Conservation (phyloP, 495 filamentous ascomycete genomes). For the Hypoxylon rickii region DNA sequence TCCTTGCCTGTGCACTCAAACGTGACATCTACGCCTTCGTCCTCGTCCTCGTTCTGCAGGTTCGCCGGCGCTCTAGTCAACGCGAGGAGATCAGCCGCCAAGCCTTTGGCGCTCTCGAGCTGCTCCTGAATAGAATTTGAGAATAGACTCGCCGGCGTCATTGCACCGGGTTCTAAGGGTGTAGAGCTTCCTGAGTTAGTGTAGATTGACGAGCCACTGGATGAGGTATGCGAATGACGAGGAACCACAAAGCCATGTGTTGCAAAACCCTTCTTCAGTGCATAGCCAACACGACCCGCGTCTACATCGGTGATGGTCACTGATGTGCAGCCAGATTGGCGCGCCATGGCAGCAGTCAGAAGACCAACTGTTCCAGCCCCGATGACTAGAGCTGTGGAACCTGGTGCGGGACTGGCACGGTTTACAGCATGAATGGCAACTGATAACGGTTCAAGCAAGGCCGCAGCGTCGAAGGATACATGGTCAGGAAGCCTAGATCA, state of each 20-base stretch:
- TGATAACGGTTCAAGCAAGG: constrained; percentile 81
- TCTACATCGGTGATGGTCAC: constrained; percentile 88
- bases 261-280: constrained; percentile 70
- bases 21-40: constrained; percentile 73
- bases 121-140: constrained; percentile 43
- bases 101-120: constrained; percentile 62
- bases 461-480: constrained; percentile 75
- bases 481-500: constrained; percentile 65
- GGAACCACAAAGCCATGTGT: constrained; percentile 69
- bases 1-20: constrained; percentile 95
- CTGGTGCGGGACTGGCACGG: constrained; percentile 55
- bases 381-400: constrained; percentile 73
- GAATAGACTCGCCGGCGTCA: constrained; percentile 50
- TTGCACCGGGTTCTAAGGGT: constrained; percentile 46
- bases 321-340: constrained; percentile 66
- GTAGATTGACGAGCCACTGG: constrained; percentile 47
- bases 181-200: constrained; percentile 49
- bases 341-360: constrained; percentile 71
- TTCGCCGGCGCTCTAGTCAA: constrained; percentile 41
- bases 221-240: constrained; percentile 43
- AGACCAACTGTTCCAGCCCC: constrained; percentile 87
- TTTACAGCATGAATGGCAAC: constrained; percentile 85
- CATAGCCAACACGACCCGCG: constrained; percentile 73
- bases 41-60: constrained; percentile 48
- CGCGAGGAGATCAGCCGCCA: constrained; percentile 58